Base-by-base conservation (phyloP, 2,329 filamentous ascomycete genomes). In the Pestalotiopsis sp. region DNA sequence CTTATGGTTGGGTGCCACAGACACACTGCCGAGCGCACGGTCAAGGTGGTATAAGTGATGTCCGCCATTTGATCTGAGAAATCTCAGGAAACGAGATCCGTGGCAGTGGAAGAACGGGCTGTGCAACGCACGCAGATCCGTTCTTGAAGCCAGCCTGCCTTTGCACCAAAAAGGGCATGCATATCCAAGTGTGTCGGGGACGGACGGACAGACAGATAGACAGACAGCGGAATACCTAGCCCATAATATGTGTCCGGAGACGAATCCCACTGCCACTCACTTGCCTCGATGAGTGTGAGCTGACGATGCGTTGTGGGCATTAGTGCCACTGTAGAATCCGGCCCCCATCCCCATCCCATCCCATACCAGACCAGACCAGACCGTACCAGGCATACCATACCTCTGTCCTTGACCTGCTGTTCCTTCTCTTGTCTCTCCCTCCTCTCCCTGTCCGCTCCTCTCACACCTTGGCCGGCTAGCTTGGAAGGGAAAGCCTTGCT, bases 371-470 rank as follows among this genome's bases (percentile, higher is more conserved):
- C 27, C 27, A 31, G 27, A 31, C 27, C 27, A 31, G 27, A 31
- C 27, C 27, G 27, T 31, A 31, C 27, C 27, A 31, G 27, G 27
- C 27, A 31, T 31, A 31, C 27, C 27, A 31, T 31, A 31, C 27
- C 73, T 38, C 73, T 58, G 56, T 76, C 74, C 61, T 65, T 70
- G 61, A 52, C 45, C 72, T 73, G 31, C 69, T 68, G 27, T 70
- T 20, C 38, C 36, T 61, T 38, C 23, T 36, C 25, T 61, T 14
- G 27, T 23, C 57, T 61, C 27, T 17, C 45, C 45, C 45, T 52
- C 45, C 45, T 52, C 45, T 45, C 39, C 52, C 52, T 58, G 14
- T 58, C 25, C 25, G 25, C 36, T 5, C 27, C 27, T 31, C n/a
- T 65, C 52, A 65, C 63, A 57, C 45, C 31, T 45, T 45, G 41